Evolutionary conservation across 805 yeast genomes (phyloP).

Genomic region (Ogataea ganodermae): DNA sequence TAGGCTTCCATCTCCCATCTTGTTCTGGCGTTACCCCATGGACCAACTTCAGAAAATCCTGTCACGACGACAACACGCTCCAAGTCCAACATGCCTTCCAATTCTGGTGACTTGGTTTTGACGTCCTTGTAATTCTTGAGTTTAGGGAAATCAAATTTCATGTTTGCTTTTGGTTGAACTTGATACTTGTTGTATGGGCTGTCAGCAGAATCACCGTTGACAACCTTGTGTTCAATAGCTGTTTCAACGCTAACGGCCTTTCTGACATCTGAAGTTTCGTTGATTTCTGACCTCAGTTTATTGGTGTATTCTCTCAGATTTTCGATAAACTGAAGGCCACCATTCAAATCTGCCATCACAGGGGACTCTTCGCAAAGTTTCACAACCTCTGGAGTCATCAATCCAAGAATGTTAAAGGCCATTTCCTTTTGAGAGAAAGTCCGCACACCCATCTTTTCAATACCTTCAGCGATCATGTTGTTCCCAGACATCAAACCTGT

Average conservation of each 20-base stretch:
- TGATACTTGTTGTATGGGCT: conserved; percentile 75
- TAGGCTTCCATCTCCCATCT: conserved; percentile 99
- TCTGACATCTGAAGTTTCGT: conserved; percentile 87
- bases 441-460: conserved; percentile 93
- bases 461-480: conserved; percentile 96
- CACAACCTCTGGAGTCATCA: conserved; percentile 82
- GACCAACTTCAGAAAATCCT: conserved; percentile 98
- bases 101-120: conserved; percentile 65
- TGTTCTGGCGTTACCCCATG: conserved; percentile 99
- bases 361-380: conserved; percentile 90
- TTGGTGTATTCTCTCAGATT: conserved; percentile 87
- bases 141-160: conserved; percentile 90
- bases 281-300: conserved; percentile 71
- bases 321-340: conserved; percentile 94
- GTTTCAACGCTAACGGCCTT: conserved; percentile 94
- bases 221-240: conserved; percentile 81
- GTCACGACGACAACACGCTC: conserved; percentile 93
- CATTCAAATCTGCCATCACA: conserved; percentile 96
- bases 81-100: conserved; percentile 89
- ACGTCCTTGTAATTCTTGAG: conserved; percentile 76
- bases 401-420: conserved; percentile 97
- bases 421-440: conserved; percentile 98
- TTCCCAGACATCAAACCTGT: conserved; percentile 98
- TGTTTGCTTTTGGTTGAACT: conserved; percentile 92
- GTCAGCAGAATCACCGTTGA: conserved; percentile 87